Evolutionary conservation across 495 filamentous ascomycete genomes (phyloP), one percentile per base, ranked within the genome.

Genomic region (Aspergillus hancockii): DNA sequence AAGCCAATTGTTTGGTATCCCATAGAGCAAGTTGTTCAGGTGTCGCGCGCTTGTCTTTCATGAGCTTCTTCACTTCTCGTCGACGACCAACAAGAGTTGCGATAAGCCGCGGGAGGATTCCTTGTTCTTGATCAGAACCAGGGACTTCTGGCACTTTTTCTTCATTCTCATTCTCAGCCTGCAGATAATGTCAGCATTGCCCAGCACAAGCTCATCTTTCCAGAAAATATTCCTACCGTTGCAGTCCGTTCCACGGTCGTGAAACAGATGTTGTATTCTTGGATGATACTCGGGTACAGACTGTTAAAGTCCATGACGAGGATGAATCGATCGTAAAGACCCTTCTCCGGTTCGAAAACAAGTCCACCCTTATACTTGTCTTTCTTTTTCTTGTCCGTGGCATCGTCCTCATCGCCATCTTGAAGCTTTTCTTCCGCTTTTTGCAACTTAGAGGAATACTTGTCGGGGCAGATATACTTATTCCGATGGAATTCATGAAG

Each of bases 271-370:
- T 98, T 98, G 77, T 85, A 98, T 79, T 98, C 95, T 71, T 98
- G 95, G 63, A 98, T 98, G 64, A 98, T 97, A 72, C 92, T 97
- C 14, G 94, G 94, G 67, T 98, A 98, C 64, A 98, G 79, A 72
- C 92, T 96, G 83, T 98, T 98, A 79, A 98, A 98, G 77, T 98
- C 94, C 94, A 98, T 98, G 70, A 98, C 94, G 21, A 98, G 83
- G 30, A 98, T 87, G 66, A 93, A 96, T 72, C 90, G 93, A 79
- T 98, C 95, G 67, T 98, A 98, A 23, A 98, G 81, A 9, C 95
- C 94, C 70, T 90, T 97, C 72, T 98, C 93, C 14, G 94, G 94
- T 68, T 98, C 94, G 65, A 98, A 98, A 58, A 98, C 94, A 43
- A 98, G 82, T 79, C 94, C 94, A 67, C 94, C 94, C 75, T 98